Conservation (phyloP, 345 rosid species). For the Eutrema japonicum region DNA sequence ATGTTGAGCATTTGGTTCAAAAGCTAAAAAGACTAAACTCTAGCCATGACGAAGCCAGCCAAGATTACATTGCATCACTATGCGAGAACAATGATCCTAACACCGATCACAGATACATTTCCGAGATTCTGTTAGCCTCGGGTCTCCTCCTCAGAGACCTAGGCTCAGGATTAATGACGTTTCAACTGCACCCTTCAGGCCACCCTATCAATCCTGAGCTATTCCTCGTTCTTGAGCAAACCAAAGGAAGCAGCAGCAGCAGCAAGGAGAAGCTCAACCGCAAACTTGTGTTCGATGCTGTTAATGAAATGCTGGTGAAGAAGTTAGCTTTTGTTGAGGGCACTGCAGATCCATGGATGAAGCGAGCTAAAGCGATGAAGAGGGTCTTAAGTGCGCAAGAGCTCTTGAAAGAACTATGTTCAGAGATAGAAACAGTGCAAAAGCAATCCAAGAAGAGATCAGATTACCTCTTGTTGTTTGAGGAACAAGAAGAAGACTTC, state of each 20-base stretch:
- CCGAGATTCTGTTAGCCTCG: constrained; percentile 91
- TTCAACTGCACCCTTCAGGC: constrained; percentile 86
- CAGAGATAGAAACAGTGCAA: constrained; percentile 67
- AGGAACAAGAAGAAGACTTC: constrained; percentile 62
- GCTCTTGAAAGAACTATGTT: constrained; percentile 76
- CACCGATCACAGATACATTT: constrained; percentile 80
- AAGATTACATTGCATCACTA: constrained; percentile 92
- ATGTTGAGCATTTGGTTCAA: constrained; percentile 78
- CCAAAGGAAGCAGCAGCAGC: constrained; percentile 57
- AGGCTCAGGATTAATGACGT: constrained; percentile 55
- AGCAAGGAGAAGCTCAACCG: constrained; percentile 64
- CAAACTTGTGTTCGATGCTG: constrained; percentile 77
- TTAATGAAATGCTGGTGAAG: constrained; percentile 70
- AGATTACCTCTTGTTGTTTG: constrained; percentile 35
- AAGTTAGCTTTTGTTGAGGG: constrained; percentile 54
- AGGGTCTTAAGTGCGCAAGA: constrained; percentile 71
- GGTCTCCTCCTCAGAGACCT: constrained; percentile 90
- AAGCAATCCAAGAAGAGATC: constrained; percentile 47
- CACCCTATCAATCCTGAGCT: constrained; percentile 89
- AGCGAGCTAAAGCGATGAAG: constrained; percentile 49
- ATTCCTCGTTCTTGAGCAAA: constrained; percentile 88
- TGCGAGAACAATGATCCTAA: constrained; percentile 75
- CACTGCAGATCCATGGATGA: constrained; percentile 55
- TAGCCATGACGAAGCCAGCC: constrained; percentile 80
- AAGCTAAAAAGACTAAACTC: constrained; percentile 84